These are phyloP conservation scores for Hericium coralloides DNA, from an alignment of 768 basidiomycete species.

Conservation along the genomic window DNA sequence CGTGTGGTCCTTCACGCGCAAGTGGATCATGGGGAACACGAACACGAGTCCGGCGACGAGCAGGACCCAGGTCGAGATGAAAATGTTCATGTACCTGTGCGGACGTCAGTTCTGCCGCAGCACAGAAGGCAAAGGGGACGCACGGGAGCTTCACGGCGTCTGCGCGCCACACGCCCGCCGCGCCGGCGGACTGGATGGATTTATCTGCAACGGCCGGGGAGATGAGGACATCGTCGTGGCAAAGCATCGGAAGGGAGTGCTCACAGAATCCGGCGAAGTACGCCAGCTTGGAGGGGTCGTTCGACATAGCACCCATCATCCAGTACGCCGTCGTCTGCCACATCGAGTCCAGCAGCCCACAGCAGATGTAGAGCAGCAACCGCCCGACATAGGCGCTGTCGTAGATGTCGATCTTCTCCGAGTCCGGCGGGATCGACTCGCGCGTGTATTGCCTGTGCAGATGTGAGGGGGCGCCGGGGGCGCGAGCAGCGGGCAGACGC, in stretches of 20 bases:
- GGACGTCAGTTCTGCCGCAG: background rate
- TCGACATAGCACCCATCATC: constrained; percentile 82
- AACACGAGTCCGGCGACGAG: constrained; percentile 55
- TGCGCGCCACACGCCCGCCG: constrained; percentile 62
- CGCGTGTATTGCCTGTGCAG: constrained; percentile 49
- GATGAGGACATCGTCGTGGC: too few relatives aligned
- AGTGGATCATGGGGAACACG: constrained; percentile 64
- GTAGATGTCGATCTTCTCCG: constrained; percentile 49
- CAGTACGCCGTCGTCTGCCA: constrained; percentile 83
- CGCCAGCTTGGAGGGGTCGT: constrained; percentile 71
- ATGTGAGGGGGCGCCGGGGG: background rate
- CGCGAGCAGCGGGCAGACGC: constrained; percentile 10
- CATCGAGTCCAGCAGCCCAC: constrained; percentile 70
- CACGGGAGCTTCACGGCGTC: constrained; percentile 57
- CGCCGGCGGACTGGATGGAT: constrained; percentile 69
- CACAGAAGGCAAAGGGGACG: constrained; percentile 19
- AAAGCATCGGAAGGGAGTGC: background rate
- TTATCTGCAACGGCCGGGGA: constrained; percentile 36
- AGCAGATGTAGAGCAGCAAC: constrained; percentile 60
- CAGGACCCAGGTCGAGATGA: constrained; percentile 65
- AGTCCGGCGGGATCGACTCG: constrained; percentile 29
- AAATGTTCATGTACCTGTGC: constrained; percentile 56
- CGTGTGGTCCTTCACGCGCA: constrained; percentile 55
- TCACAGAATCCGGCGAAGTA: constrained; percentile 75
- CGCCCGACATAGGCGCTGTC: constrained; percentile 45